A percentile compares a stretch with the other conserved stretches of the same genome.
Evolutionary conservation across 495 filamentous ascomycete species (phyloP).

Genomic region (Pyrenula massariospora): DNA sequence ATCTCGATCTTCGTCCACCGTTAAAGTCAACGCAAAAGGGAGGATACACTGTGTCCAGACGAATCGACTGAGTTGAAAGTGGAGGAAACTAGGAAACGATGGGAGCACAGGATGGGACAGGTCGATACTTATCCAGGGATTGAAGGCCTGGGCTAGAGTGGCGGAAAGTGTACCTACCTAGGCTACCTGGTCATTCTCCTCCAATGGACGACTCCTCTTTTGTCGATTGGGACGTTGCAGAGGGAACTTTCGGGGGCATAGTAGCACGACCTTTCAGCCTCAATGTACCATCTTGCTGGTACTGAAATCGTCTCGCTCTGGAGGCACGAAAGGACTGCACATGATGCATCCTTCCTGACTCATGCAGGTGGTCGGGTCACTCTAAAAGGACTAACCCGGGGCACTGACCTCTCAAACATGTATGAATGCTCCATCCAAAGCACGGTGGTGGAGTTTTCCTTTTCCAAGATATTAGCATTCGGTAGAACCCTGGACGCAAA

Average conservation of each 20-base stretch:
- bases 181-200: neutral
- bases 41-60: neutral
- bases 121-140: neutral
- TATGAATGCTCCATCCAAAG: too few species aligned
- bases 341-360: neutral
- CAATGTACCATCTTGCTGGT: neutral
- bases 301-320: neutral
- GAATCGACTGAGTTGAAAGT: neutral
- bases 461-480: too few species aligned
- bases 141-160: neutral
- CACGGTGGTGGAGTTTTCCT: too few species aligned
- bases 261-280: neutral
- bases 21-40: neutral
- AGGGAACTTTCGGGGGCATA: neutral
- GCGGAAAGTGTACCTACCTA: neutral
- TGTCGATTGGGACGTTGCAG: neutral
- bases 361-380: neutral
- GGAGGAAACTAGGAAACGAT: neutral
- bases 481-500: too few species aligned
- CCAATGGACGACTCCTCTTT: neutral
- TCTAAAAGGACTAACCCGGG: too few species aligned
- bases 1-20: neutral
- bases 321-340: neutral
- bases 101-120: neutral
- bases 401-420: too few species aligned